Evolutionary conservation across 73 alveolate genomes (phyloP).

Genomic region (Effrenium voratum): DNA sequence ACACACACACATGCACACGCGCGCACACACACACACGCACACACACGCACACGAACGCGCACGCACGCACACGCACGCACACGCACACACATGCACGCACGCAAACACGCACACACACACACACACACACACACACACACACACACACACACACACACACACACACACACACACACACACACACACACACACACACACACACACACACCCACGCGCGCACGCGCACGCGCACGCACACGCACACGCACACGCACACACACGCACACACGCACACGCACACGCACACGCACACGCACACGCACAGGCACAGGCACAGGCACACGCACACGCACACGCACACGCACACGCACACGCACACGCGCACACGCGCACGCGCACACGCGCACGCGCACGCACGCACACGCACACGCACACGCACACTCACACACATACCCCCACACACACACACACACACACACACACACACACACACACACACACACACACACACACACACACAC

Average conservation of each 20-base stretch:
- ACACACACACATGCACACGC: no score
- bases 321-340: background rate
- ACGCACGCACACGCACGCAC: no score
- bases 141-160: background rate
- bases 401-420: no score
- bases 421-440: no score
- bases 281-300: background rate
- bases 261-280: background rate
- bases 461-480: background rate
- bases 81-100: no score
- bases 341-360: background rate
- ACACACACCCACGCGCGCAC: no score
- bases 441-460: background rate
- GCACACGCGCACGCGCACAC: background rate
- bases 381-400: no score
- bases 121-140: conserved; percentile 4
- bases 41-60: no score
- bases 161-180: background rate
- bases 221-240: background rate
- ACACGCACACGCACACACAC: background rate
- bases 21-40: no score
- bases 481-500: background rate
- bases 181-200: background rate
- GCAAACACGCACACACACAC: no score
- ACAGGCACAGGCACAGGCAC: no score